A percentile compares a stretch with the other conserved stretches of the same genome.
Conservation (phyloP, 1,139 yeast genomes). For the Taiozyma sp. region DNA sequence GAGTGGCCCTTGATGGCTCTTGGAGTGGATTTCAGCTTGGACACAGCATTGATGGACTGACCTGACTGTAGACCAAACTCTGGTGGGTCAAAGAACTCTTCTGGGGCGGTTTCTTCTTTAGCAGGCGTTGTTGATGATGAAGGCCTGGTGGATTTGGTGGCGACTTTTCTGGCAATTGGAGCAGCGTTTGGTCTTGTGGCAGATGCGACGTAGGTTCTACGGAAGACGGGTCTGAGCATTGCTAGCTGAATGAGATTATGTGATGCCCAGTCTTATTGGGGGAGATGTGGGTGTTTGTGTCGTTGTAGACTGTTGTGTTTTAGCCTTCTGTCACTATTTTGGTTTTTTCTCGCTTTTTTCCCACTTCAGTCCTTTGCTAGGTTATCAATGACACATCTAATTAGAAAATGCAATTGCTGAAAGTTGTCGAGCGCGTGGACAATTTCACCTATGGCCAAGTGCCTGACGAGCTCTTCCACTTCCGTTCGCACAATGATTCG, state of each 20-base stretch:
- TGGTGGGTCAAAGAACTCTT: constrained; percentile 15
- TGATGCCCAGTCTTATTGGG: background rate
- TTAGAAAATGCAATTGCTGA: constrained; percentile 7
- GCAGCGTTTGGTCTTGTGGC: constrained; percentile 2
- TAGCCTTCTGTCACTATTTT: background rate
- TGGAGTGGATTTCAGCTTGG: background rate
- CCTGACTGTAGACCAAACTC: constrained; percentile 21
- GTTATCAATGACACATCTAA: background rate
- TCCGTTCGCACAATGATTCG: constrained; percentile 15
- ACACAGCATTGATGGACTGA: constrained; percentile 8
- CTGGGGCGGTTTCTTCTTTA: background rate
- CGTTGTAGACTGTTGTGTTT: background rate
- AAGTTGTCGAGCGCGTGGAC: constrained; percentile 16
- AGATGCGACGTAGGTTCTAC: constrained; percentile 6
- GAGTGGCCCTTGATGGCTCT: constrained; percentile 7
- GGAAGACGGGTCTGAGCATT: constrained; percentile 3
- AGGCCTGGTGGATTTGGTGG: constrained; percentile 1
- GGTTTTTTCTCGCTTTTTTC: background rate
- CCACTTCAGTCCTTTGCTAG: background rate
- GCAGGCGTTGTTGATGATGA: constrained; percentile 1
- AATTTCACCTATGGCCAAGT: constrained; percentile 11
- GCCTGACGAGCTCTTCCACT: constrained; percentile 4
- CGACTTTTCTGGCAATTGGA: background rate
- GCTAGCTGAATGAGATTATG: background rate
- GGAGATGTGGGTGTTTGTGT: background rate